Percentiles rank a stretch among this genome's conserved stretches.
Conservation (phyloP, 2,329 filamentous ascomycete genomes). For the Peltaster fructicola region DNA sequence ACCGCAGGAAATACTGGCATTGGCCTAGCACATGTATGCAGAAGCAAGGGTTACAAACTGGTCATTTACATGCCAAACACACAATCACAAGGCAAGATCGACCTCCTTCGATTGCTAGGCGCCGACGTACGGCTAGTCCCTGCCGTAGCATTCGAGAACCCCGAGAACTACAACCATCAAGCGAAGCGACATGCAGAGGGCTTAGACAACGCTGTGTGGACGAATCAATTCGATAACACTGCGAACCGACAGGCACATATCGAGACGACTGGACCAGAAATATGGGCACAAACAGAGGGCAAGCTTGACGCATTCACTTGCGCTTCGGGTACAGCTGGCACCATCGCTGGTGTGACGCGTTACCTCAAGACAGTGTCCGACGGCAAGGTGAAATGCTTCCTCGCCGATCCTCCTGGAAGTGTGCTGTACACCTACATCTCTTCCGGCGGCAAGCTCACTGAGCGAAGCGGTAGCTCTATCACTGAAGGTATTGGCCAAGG, state of each 20-base stretch:
- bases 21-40: slow-evolving; percentile 89
- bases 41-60: slow-evolving; percentile 76
- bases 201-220: slow-evolving; percentile 86
- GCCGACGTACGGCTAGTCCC: slow-evolving; percentile 94
- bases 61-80: slow-evolving; percentile 99
- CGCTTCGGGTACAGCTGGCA: slow-evolving; percentile 82
- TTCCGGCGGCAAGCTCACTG: slow-evolving; percentile 65
- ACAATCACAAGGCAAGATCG: slow-evolving; percentile 94
- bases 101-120: slow-evolving; percentile 73
- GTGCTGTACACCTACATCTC: slow-evolving; percentile 85
- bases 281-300: slow-evolving; percentile 81
- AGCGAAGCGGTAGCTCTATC: slow-evolving; percentile 71
- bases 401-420: slow-evolving; percentile 85
- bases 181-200: slow-evolving; percentile 74
- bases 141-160: slow-evolving; percentile 87
- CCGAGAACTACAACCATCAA: slow-evolving; percentile 96
- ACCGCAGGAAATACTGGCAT: slow-evolving; percentile 98
- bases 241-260: slow-evolving; percentile 89
- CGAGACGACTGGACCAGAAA: slow-evolving; percentile 92
- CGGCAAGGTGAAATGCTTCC: slow-evolving; percentile 66
- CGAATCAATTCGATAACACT: slow-evolving; percentile 95
- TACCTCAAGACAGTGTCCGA: slow-evolving; percentile 71
- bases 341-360: slow-evolving; percentile 70
- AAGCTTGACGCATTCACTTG: slow-evolving; percentile 89
- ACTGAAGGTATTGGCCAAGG: slow-evolving; percentile 97